A percentile compares a stretch with the other conserved stretches of the same genome.
phyloP scores from a whole-genome alignment of 2,329 filamentous ascomycete species.

The Pseudogymnoascus sp. region DNA sequence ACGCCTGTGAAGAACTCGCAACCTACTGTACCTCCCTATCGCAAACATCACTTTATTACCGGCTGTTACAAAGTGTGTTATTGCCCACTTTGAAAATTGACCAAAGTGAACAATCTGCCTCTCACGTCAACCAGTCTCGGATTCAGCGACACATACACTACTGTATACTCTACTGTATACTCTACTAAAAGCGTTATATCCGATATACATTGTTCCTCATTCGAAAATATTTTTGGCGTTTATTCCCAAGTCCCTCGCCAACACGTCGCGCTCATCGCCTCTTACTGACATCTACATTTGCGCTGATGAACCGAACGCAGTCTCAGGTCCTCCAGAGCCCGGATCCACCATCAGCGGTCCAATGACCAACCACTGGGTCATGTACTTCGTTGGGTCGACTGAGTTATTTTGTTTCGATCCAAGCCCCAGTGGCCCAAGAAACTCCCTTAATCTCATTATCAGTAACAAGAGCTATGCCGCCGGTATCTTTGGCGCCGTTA shows the following conservation, averaged over 20 bases:
- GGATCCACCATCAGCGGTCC: not conserved
- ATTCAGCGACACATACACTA: not conserved
- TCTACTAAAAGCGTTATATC: not conserved
- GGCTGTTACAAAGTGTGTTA: not conserved
- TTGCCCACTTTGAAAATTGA: not conserved
- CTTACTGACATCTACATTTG: not conserved
- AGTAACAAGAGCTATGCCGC: not conserved
- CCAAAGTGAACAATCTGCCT: not conserved
- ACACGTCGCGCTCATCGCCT: not conserved
- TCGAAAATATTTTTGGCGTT: not conserved
- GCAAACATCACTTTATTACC: not conserved
- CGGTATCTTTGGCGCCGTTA: not conserved
- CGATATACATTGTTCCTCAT: not conserved
- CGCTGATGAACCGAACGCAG: not conserved
- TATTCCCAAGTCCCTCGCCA: not conserved
- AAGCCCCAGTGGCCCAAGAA: not conserved
- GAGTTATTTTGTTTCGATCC: not conserved
- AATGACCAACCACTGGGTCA: not conserved
- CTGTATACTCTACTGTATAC: not conserved
- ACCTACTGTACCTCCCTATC: not conserved
- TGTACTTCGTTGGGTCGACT: not conserved
- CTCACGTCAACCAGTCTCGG: not conserved
- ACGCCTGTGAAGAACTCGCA: not conserved
- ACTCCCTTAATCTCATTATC: not conserved
- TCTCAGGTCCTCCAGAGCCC: not conserved